Percentiles rank a stretch among this genome's conserved stretches.
Conservation (phyloP, 371 early-diverging fungal species). For the Rhizopus delemar region DNA sequence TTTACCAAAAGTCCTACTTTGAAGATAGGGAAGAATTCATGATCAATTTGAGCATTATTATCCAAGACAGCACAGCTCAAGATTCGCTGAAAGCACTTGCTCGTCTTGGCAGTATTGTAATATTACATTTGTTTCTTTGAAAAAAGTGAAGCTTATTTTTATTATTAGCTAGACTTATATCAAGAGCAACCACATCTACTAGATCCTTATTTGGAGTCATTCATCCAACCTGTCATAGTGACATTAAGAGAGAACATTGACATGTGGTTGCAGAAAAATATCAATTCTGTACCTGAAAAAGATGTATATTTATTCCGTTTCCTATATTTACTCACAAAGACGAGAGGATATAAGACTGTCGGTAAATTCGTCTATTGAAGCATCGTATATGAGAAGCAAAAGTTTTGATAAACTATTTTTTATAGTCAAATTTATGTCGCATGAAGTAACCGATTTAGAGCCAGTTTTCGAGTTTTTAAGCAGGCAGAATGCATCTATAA, state of each 20-base stretch:
- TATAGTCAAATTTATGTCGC: conserved; percentile 83
- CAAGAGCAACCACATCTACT: conserved; percentile 89
- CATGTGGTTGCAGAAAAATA: conserved; percentile 5
- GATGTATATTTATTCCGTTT: conserved; percentile 52
- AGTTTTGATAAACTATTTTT: not conserved
- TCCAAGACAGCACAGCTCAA: not conserved
- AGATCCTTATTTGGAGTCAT: conserved; percentile 78
- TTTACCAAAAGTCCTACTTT: conserved; percentile 40
- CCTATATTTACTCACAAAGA: conserved; percentile 74
- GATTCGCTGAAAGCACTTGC: conserved; percentile 19
- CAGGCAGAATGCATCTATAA: conserved; percentile 26
- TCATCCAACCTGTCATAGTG: conserved; percentile 68
- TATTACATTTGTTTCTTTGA: not conserved
- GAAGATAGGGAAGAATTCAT: conserved; percentile 36
- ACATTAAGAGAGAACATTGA: conserved; percentile 56
- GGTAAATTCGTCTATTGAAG: conserved; percentile 32
- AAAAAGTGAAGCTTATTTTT: conserved; percentile 1
- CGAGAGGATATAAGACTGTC: conserved; percentile 88
- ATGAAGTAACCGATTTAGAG: conserved; percentile 88
- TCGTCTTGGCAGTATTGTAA: conserved; percentile 32
- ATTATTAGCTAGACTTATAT: conserved; percentile 65
- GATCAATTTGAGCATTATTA: conserved; percentile 10
- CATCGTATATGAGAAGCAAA: no score
- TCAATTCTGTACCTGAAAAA: not conserved
- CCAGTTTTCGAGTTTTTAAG: conserved; percentile 70